Evolutionary conservation across 129 eudicot genomes (phyloP).

Genomic region (Smallanthus sonchifolius): DNA sequence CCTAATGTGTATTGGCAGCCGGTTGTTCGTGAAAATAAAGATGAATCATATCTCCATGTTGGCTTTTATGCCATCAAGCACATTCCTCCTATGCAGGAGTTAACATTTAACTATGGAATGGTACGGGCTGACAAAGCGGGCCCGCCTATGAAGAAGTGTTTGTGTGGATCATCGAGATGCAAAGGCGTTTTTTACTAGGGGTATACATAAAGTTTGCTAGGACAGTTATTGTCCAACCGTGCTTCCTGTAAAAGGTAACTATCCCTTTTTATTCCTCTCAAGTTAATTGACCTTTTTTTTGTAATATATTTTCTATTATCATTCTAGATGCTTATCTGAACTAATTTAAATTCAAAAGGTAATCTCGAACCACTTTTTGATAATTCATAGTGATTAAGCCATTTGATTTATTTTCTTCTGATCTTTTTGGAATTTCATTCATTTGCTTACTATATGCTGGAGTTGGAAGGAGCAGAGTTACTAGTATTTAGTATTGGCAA

Average conservation of each 20-base stretch:
- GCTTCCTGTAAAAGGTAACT: not conserved
- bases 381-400: not conserved
- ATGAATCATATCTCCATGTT: slow-evolving; percentile 57
- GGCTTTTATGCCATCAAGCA: slow-evolving; percentile 76
- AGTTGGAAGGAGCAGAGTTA: no score
- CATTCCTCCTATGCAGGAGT: slow-evolving; percentile 93
- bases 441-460: not conserved
- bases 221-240: slow-evolving; percentile 6
- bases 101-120: slow-evolving; percentile 75
- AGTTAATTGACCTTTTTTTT: not conserved
- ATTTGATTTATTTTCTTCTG: not conserved
- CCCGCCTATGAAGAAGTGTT: slow-evolving; percentile 56
- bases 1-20: slow-evolving; percentile 93
- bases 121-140: slow-evolving; percentile 42
- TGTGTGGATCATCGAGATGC: slow-evolving; percentile 74
- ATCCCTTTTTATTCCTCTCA: no score
- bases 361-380: not conserved
- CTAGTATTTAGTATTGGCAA: no score
- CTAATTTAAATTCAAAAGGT: not conserved
- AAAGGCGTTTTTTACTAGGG: slow-evolving; percentile 68
- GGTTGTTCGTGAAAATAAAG: slow-evolving; percentile 52
- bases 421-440: not conserved
- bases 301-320: not conserved
- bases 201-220: not conserved
- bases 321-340: slow-evolving; percentile 7